Evolutionary conservation across 2,329 filamentous ascomycete species (phyloP).

Genomic region (Talaromyces sp.): DNA sequence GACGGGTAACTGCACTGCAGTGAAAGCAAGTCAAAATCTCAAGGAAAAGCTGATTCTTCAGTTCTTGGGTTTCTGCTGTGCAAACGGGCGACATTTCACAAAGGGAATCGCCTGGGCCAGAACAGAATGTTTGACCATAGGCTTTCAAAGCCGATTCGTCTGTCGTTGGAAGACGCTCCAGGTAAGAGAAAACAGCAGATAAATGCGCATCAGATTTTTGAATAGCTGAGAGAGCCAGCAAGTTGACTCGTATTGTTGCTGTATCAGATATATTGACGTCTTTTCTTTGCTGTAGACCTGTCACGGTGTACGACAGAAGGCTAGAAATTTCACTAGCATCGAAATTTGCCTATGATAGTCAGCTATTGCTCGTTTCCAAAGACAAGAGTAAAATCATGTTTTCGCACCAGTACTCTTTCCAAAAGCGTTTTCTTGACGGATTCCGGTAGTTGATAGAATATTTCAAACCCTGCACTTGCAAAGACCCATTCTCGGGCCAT

Average conservation of each 20-base stretch:
- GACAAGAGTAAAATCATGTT: neutral
- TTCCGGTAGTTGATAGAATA: constrained; percentile 19
- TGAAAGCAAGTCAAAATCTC: neutral
- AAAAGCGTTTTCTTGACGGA: constrained; percentile 24
- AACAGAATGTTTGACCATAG: constrained; percentile 2
- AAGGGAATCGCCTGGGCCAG: neutral
- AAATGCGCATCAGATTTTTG: constrained; percentile 6
- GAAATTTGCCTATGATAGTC: constrained; percentile 15
- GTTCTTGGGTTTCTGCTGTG: neutral
- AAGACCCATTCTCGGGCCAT: constrained; percentile 22
- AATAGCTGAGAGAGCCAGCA: constrained; percentile 20
- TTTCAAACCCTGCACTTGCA: constrained; percentile 18
- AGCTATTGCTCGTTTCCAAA: constrained; percentile 3
- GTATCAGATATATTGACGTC: constrained; percentile 7
- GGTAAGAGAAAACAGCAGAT: neutral
- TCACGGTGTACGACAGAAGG: constrained; percentile 20
- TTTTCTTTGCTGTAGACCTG: constrained; percentile 15
- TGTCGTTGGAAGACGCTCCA: neutral
- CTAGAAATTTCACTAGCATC: constrained; percentile 18
- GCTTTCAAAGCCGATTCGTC: neutral
- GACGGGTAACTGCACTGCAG: neutral
- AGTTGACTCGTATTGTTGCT: constrained; percentile 18
- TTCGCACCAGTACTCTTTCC: constrained; percentile 35
- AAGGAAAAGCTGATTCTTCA: constrained; percentile 4
- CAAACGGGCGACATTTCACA: constrained; percentile 2